A percentile compares a stretch with the other conserved stretches of the same genome.
Conservation (phyloP, 768 basidiomycete genomes). For the Fomitopsis pulvina region DNA sequence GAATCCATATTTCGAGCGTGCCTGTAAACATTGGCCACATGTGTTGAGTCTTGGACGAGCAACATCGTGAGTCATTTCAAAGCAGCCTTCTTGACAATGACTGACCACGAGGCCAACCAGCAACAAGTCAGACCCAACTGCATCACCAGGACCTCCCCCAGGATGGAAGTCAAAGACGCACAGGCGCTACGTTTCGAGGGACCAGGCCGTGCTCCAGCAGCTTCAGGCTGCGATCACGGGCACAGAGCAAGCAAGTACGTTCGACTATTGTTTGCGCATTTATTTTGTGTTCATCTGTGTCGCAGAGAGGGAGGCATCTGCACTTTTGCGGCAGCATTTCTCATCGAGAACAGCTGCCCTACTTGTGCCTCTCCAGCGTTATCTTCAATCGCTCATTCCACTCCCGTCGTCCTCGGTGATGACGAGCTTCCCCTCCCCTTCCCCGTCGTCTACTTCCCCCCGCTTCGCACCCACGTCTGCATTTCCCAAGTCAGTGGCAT, state of each 20-base stretch:
- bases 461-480: not conserved
- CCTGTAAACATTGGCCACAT: constrained; percentile 84
- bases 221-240: constrained; percentile 57
- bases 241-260: constrained; percentile 47
- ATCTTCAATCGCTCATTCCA: constrained; percentile 84
- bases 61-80: constrained; percentile 31
- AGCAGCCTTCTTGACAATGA: not conserved
- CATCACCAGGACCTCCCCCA: constrained; percentile 42
- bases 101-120: not conserved
- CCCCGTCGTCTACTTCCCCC: not conserved
- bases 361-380: constrained; percentile 85
- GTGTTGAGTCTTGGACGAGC: constrained; percentile 60
- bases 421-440: constrained; percentile 2
- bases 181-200: constrained; percentile 81
- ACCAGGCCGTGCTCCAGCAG: constrained; percentile 63
- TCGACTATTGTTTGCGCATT: not conserved
- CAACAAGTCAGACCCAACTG: not conserved
- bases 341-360: constrained; percentile 79
- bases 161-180: constrained; percentile 79
- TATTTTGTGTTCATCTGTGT: not conserved
- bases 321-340: constrained; percentile 73
- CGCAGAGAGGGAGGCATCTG: constrained; percentile 36
- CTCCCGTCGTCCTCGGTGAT: constrained; percentile 42
- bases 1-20: constrained; percentile 79
- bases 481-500: not conserved